phyloP scores from a whole-genome alignment of 192 early-diverging fungal genomes.

The Radiomyces spectabilis region DNA sequence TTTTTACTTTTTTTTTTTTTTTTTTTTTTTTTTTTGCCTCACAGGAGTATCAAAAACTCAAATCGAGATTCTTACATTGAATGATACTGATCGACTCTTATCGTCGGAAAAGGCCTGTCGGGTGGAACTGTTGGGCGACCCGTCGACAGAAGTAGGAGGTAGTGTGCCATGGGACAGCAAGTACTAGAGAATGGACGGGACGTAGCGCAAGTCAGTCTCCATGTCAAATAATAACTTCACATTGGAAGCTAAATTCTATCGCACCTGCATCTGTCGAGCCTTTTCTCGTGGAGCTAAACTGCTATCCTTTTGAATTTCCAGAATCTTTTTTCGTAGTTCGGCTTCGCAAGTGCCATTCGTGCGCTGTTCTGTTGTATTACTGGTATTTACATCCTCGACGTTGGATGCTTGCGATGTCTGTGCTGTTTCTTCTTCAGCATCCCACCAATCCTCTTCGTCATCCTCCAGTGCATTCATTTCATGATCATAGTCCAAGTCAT shows the following conservation, averaged over 20 bases:
- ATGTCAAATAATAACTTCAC: background rate
- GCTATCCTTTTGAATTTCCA: background rate
- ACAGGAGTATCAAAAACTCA: no score
- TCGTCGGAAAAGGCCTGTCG: slow-evolving; percentile 38
- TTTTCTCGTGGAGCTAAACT: background rate
- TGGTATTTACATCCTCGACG: no score
- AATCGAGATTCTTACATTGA: no score
- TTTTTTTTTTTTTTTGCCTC: background rate
- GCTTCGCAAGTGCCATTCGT: no score
- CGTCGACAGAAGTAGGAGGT: background rate
- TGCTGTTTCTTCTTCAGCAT: no score
- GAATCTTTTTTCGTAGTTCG: background rate
- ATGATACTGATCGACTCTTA: no score
- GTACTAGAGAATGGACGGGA: background rate
- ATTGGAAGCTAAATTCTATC: background rate
- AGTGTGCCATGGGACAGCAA: slow-evolving; percentile 5
- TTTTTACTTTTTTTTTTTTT: background rate
- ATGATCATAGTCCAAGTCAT: no score
- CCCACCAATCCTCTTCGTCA: no score
- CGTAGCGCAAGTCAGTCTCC: background rate
- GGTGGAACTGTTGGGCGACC: slow-evolving; percentile 43
- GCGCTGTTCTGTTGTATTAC: no score
- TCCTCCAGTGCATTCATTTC: no score
- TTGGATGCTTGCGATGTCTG: no score
- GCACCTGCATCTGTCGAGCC: background rate